Percentiles rank a stretch among this genome's conserved stretches.
Evolutionary conservation across 805 yeast genomes (phyloP).

Genomic region (Myxozyma vanderwaltii): DNA sequence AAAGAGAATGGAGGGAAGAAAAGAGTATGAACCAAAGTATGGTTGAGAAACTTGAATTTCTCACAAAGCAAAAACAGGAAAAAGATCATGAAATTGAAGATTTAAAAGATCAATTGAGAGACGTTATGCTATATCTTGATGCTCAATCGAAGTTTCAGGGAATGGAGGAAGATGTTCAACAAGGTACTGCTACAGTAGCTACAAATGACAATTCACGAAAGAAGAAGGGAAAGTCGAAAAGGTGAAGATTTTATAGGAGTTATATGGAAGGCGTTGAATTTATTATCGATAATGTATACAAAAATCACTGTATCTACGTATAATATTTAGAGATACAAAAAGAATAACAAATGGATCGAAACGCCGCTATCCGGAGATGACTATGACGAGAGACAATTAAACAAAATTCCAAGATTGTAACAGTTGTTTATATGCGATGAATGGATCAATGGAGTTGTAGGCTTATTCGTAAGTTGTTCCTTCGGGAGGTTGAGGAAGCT

Average conservation of each 20-base stretch:
- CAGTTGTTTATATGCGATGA: background rate
- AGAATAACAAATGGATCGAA: background rate
- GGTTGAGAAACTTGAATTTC: conserved; percentile 45
- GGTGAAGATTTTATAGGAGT: background rate
- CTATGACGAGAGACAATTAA: too few species aligned
- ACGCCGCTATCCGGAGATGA: background rate
- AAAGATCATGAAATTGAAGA: conserved; percentile 39
- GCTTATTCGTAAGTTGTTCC: conserved; percentile 61
- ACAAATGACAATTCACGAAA: conserved; percentile 10
- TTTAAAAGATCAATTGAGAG: conserved; percentile 47
- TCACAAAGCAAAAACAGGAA: conserved; percentile 39
- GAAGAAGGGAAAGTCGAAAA: conserved; percentile 14
- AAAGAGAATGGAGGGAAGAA: conserved; percentile 51
- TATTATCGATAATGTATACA: too few species aligned
- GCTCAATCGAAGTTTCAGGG: conserved; percentile 70
- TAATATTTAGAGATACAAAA: background rate
- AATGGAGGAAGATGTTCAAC: conserved; percentile 69
- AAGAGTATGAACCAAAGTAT: conserved; percentile 49
- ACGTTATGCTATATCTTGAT: conserved; percentile 78
- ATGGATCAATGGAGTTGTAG: too few species aligned
- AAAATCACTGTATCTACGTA: background rate
- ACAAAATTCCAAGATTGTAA: too few species aligned
- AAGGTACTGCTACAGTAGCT: conserved; percentile 63
- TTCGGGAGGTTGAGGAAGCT: conserved; percentile 87
- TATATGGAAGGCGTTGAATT: too few species aligned